A percentile compares a stretch with the other conserved stretches of the same genome.
These are phyloP conservation scores for Populus nigra DNA, from an alignment of 345 rosid genomes.

Conservation along the genomic window DNA sequence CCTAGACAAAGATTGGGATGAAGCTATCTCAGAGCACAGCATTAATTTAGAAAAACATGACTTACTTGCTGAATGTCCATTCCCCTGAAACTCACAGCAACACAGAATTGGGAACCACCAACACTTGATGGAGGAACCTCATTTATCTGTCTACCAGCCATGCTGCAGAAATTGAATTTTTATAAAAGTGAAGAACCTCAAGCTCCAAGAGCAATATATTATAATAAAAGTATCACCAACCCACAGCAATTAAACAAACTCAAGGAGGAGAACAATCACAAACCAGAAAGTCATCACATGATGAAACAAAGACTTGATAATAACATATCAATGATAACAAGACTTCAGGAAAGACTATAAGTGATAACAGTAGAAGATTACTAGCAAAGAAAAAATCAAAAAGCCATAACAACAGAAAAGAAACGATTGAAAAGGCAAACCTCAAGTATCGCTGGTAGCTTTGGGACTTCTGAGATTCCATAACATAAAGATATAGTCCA, in stretches of 20 bases:
- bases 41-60: conserved; percentile 21
- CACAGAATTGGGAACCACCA: conserved; percentile 81
- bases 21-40: not conserved
- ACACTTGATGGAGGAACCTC: conserved; percentile 77
- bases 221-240: not conserved
- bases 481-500: conserved; percentile 77
- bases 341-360: not conserved
- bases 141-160: conserved; percentile 85
- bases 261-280: not conserved
- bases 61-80: conserved; percentile 71
- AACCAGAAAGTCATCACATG: not conserved
- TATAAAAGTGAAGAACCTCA: conserved; percentile 1
- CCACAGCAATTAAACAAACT: not conserved
- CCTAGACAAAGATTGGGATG: not conserved
- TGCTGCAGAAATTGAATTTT: conserved; percentile 51
- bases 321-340: not conserved
- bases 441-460: conserved; percentile 83
- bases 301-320: too few relatives aligned
- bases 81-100: conserved; percentile 79
- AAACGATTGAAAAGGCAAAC: conserved; percentile 40
- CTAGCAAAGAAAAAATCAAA: not conserved
- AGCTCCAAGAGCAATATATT: conserved; percentile 15
- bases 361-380: not conserved
- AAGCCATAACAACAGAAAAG: not conserved
- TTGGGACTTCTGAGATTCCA: conserved; percentile 77